Percentiles rank a stretch among this genome's conserved stretches.
Evolutionary conservation across 306 rosid genomes (phyloP).

Genomic region (Castanopsis chinensis): DNA sequence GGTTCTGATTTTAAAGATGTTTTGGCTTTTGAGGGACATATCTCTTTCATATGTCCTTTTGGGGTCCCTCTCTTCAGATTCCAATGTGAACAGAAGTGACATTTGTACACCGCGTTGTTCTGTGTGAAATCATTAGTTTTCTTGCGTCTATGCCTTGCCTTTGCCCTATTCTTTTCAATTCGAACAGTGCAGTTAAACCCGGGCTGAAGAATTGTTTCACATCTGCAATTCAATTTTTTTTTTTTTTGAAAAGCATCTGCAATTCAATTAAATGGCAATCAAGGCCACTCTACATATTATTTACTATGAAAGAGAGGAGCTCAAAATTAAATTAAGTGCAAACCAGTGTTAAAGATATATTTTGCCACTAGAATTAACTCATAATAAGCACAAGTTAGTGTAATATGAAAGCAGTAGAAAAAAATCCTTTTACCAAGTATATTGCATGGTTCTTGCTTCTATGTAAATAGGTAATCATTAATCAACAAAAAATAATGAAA

Average conservation of each 20-base stretch:
- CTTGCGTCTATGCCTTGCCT: slow-evolving; percentile 30
- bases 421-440: neutral
- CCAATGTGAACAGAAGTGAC: slow-evolving; percentile 59
- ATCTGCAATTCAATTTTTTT: slow-evolving; percentile 48
- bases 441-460: neutral
- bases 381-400: neutral
- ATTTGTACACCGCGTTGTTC: slow-evolving; percentile 61
- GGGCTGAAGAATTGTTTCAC: slow-evolving; percentile 75
- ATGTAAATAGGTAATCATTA: neutral
- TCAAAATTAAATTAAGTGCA: neutral
- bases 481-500: neutral
- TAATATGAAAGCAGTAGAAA: neutral
- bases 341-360: neutral
- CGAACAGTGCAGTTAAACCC: slow-evolving; percentile 65
- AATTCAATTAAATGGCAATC: slow-evolving; percentile 18
- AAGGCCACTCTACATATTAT: neutral
- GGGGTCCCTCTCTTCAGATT: slow-evolving; percentile 67
- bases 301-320: neutral
- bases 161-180: slow-evolving; percentile 56
- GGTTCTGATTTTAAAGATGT: slow-evolving; percentile 24
- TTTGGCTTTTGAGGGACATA: slow-evolving; percentile 39
- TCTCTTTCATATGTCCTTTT: slow-evolving; percentile 53
- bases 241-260: too few species aligned
- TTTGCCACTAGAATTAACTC: neutral
- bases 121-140: slow-evolving; percentile 31